Evolutionary conservation across 1,284 basidiomycete genomes (phyloP), one percentile per base, ranked within the genome.

Genomic region (Puccinia hordei): DNA sequence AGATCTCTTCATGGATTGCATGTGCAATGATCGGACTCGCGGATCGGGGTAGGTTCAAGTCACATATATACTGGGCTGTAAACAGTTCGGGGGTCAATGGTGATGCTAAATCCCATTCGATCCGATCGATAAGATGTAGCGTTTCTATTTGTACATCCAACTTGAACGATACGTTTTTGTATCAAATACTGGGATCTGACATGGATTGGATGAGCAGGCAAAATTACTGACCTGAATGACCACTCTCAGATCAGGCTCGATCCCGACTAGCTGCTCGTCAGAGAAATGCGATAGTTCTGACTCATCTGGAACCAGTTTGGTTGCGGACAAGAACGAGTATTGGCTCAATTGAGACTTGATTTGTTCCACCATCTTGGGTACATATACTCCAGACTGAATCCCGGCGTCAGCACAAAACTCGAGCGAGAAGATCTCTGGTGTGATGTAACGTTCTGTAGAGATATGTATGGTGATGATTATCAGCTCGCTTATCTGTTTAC

Each of bases 131-230:
- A 0, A 99, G 89, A 85, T 96, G 93, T 85, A 94, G 89, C 24
- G 92, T 93, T 66, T 92, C 92, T 85, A 99, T 93, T 86, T 98
- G 96, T n/a, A 99, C 93, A 86, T 99, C 95, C 85, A 99, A 93
- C 93, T 97, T 17, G 19, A 35, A 24, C 53, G 63, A 55, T 63
- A 33, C 3, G 24, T 59, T 49, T 49, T 49, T 5, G 15, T 8
- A 30, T 59, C 27, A 59, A 59, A 15, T 8, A 12, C 55, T 24
- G 81, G 73, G 66, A 27, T 35, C 22, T 61, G 27, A 33, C n/a
- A n/a, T n/a, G n/a, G 35, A 55, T 65, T n/a, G 19, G 35, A 65
- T n/a, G 61, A 33, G 61, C 17, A 51, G 33, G 27, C 6, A 8
- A 15, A 22, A 30, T 4, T 1, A 88, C 92, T 85, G 85, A 95